A percentile compares a stretch with the other conserved stretches of the same genome.
phyloP scores from a whole-genome alignment of 2,329 filamentous ascomycete species.

The Aspergillus latus region DNA sequence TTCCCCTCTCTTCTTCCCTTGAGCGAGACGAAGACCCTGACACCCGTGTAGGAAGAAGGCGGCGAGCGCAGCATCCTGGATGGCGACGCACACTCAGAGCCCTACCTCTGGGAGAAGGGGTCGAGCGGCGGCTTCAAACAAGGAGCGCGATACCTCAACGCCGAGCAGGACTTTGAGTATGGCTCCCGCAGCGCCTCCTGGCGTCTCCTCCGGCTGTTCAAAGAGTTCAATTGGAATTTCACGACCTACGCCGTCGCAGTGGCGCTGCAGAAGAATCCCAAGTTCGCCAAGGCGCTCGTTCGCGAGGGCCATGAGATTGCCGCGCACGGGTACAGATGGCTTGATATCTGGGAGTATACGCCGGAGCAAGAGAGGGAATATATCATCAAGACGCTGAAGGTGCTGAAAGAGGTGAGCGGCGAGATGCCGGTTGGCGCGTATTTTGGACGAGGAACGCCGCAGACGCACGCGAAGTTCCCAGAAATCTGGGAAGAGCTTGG shows the following conservation, averaged over 20 bases:
- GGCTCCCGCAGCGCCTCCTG: constrained; percentile 11
- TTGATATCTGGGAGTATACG: constrained; percentile 50
- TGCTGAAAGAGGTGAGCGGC: constrained; percentile 46
- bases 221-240: constrained; percentile 54
- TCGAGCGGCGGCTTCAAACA: constrained; percentile 16
- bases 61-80: constrained; percentile 31
- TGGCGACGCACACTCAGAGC: constrained; percentile 27
- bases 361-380: constrained; percentile 51
- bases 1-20: neutral
- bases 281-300: constrained; percentile 49
- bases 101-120: constrained; percentile 40
- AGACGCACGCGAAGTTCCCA: constrained; percentile 48
- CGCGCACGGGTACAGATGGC: constrained; percentile 53
- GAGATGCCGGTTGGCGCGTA: constrained; percentile 53
- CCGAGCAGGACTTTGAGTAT: constrained; percentile 12
- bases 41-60: neutral
- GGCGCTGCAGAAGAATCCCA: constrained; percentile 50
- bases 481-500: constrained; percentile 56
- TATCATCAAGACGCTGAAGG: constrained; percentile 46
- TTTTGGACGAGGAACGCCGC: constrained; percentile 49
- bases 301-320: constrained; percentile 54
- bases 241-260: constrained; percentile 51
- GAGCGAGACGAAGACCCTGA: neutral
- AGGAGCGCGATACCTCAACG: constrained; percentile 9
- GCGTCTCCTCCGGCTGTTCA: constrained; percentile 32